Conservation (phyloP, 2,329 filamentous ascomycete species). For the Pseudogymnoascus sp. region DNA sequence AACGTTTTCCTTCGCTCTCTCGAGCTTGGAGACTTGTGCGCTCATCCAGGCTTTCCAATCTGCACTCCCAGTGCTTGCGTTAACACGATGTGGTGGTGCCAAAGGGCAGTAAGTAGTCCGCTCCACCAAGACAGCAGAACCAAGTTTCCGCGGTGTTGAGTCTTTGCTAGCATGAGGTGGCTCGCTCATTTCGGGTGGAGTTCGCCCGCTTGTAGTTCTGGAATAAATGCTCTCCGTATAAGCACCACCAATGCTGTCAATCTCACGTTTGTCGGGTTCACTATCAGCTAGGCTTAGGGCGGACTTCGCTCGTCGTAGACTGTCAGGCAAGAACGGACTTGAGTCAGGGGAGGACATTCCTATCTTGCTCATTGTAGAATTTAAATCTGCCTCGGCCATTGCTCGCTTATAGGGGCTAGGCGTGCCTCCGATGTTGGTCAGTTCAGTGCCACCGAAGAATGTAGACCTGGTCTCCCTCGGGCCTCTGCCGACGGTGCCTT, state of each 20-base stretch:
- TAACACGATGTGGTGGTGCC: slow-evolving; percentile 28
- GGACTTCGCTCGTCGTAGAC: background rate
- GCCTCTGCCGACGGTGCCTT: slow-evolving; percentile 18
- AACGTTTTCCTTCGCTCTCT: slow-evolving; percentile 25
- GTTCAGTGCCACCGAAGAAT: slow-evolving; percentile 46
- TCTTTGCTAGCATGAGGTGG: slow-evolving; percentile 13
- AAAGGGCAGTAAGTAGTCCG: slow-evolving; percentile 25
- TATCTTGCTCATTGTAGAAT: background rate
- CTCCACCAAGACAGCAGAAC: slow-evolving; percentile 32
- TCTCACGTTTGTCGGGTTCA: background rate
- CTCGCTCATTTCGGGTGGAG: slow-evolving; percentile 17
- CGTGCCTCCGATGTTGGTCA: slow-evolving; percentile 44
- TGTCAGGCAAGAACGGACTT: background rate
- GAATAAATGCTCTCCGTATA: slow-evolving; percentile 30
- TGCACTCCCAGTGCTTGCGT: slow-evolving; percentile 39
- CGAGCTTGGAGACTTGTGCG: slow-evolving; percentile 43
- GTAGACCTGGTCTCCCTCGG: slow-evolving; percentile 39
- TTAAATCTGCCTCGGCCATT: slow-evolving; percentile 27
- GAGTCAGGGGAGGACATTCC: background rate
- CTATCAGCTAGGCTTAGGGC: background rate
- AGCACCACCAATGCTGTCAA: slow-evolving; percentile 8
- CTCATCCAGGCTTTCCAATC: slow-evolving; percentile 52
- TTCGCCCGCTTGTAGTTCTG: slow-evolving; percentile 26
- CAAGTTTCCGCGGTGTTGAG: slow-evolving; percentile 14
- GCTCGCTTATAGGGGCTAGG: slow-evolving; percentile 50